Evolutionary conservation across 106 monocot genomes (phyloP), one percentile per base, ranked within the genome.

Genomic region (Ottelia alismoides): DNA sequence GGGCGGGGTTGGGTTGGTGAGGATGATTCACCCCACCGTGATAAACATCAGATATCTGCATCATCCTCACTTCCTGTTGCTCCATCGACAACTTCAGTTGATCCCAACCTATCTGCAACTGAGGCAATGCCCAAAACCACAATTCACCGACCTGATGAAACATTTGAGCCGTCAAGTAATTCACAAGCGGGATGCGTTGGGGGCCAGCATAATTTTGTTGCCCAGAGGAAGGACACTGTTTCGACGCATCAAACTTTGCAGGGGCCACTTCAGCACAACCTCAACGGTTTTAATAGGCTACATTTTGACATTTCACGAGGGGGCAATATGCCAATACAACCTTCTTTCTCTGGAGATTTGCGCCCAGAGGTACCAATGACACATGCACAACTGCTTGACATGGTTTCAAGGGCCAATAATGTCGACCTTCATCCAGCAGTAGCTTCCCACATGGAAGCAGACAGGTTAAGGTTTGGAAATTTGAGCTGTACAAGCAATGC

Each of bases 1-100:
- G 92, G 92, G 6, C 73, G 56, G 26, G 92, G 92, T 27, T 92
- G 92, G 92, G 72, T 86, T 40, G 76, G 78, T 43, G 79, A 92
- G 11, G 56, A 28, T 27, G 82, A 86, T 19, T 24, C 71, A 31
- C 57, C 67, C 35, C 68, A 63, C n/a, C 60, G 45, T 23, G 63
- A 56, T 52, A 64, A 63, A 20, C 32, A 28, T 20, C 53, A 52
- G 35, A 9, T 27, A 20, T 60, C 60, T 52, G n/a, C 60, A 31
- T 22, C 53, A 17, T 22, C 21, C 20, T 50, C 50, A 16, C 52
- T 45, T 22, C n/a, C 52, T 22, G 35, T 56, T 25, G 52, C 56
- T 29, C 28, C 45, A 25, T 17, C 23, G 30, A 3, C 35, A 17
- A 29, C 45, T 16, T 18, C 53, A 1, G 2, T 14, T 2, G 56